Evolutionary conservation across 208 protist genomes (phyloP).

Genomic region (Trypanosoma scelopori): DNA sequence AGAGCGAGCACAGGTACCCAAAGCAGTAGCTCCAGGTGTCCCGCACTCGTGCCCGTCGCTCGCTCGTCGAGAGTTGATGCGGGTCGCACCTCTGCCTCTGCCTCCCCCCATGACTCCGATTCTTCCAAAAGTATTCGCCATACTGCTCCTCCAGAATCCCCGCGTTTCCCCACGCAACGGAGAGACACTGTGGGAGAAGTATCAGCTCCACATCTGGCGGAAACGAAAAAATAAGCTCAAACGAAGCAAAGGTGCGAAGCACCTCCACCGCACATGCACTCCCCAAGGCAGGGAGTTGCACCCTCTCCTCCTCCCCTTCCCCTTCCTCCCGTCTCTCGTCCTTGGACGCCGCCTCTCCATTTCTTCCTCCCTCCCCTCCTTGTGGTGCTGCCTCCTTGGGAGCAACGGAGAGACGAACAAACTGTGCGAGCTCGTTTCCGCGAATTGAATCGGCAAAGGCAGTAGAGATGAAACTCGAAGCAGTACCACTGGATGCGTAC

Average conservation of each 20-base stretch:
- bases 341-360: too few species aligned
- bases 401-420: slow-evolving; percentile 58
- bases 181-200: slow-evolving; percentile 54
- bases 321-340: too few species aligned
- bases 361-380: too few species aligned
- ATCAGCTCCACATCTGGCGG: slow-evolving; percentile 56
- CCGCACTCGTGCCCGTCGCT: slow-evolving; percentile 12
- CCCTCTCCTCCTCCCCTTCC: too few species aligned
- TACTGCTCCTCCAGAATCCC: slow-evolving; percentile 39
- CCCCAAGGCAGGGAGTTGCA: background rate
- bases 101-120: slow-evolving; percentile 29
- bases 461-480: slow-evolving; percentile 41
- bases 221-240: slow-evolving; percentile 64
- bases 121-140: slow-evolving; percentile 70
- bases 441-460: slow-evolving; percentile 60
- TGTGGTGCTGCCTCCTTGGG: slow-evolving; percentile 9
- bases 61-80: background rate
- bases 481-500: slow-evolving; percentile 38
- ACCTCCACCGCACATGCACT: slow-evolving; percentile 25
- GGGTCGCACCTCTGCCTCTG: background rate
- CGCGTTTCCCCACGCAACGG: slow-evolving; percentile 24
- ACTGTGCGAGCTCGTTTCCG: slow-evolving; percentile 49
- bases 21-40: slow-evolving; percentile 84
- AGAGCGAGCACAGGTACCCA: slow-evolving; percentile 79
- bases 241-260: slow-evolving; percentile 72